Evolutionary conservation across 495 filamentous ascomycete genomes (phyloP).

Genomic region (Neurospora sp.): DNA sequence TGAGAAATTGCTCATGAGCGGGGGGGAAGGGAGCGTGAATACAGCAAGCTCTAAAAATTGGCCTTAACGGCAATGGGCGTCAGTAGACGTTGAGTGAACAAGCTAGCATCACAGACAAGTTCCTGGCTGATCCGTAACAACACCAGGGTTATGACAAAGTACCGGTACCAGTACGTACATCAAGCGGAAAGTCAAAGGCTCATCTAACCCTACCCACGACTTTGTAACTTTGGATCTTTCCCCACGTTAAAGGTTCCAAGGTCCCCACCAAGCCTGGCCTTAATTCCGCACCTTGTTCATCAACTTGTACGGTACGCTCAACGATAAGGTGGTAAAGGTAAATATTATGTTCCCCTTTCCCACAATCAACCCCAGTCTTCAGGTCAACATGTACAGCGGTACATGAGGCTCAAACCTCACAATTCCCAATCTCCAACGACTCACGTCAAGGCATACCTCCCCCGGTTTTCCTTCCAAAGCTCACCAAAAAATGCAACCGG

Average conservation of each 20-base stretch:
- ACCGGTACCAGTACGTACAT: not conserved
- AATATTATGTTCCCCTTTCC: not conserved
- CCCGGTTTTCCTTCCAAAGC: no score
- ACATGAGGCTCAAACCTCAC: not conserved
- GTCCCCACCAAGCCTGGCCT: not conserved
- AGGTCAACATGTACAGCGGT: not conserved
- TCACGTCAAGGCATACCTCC: no score
- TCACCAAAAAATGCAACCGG: no score
- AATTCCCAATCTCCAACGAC: not conserved
- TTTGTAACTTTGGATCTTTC: not conserved
- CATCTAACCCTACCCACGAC: not conserved
- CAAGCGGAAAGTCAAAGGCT: not conserved
- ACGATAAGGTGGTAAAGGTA: not conserved
- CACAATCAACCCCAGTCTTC: not conserved
- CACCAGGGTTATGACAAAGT: not conserved
- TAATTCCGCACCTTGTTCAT: not conserved
- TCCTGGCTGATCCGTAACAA: not conserved
- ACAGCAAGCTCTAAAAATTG: not conserved
- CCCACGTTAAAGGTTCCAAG: not conserved
- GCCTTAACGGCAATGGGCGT: not conserved
- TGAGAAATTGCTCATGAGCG: not conserved
- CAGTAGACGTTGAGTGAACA: not conserved
- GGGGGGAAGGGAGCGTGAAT: accelerated
- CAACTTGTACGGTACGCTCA: not conserved
- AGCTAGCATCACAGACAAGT: not conserved